phyloP scores from a whole-genome alignment of 2,329 filamentous ascomycete species.

The Phyllosticta citrichinensis region DNA sequence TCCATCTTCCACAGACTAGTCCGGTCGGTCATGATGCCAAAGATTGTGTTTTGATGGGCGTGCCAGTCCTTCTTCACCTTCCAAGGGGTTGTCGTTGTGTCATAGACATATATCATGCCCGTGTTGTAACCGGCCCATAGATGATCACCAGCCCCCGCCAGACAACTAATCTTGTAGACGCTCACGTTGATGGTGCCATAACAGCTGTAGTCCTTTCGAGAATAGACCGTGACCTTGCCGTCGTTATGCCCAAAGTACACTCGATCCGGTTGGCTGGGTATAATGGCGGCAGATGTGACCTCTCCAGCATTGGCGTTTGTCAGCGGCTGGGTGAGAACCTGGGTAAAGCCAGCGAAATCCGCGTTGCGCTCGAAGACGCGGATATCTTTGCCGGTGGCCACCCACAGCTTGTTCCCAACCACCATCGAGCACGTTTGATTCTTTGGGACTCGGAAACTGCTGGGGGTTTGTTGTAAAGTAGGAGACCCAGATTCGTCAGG shows the following conservation, averaged over 20 bases:
- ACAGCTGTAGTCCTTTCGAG: slow-evolving; percentile 63
- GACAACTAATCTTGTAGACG: slow-evolving; percentile 86
- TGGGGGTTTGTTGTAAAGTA: slow-evolving; percentile 62
- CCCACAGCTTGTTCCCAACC: slow-evolving; percentile 76
- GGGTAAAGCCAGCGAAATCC: slow-evolving; percentile 60
- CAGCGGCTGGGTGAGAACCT: slow-evolving; percentile 63
- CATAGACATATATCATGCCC: slow-evolving; percentile 87
- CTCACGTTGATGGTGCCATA: slow-evolving; percentile 76
- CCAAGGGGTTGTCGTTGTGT: slow-evolving; percentile 76
- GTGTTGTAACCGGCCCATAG: slow-evolving; percentile 95
- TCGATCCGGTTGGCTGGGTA: slow-evolving; percentile 64
- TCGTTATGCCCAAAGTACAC: slow-evolving; percentile 89
- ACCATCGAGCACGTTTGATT: slow-evolving; percentile 84
- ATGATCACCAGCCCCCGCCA: slow-evolving; percentile 69
- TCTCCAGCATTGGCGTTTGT: slow-evolving; percentile 67
- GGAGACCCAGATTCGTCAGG: slow-evolving; percentile 67
- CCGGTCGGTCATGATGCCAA: slow-evolving; percentile 65
- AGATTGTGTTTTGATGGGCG: slow-evolving; percentile 74
- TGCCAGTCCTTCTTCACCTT: slow-evolving; percentile 88
- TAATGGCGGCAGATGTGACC: slow-evolving; percentile 70
- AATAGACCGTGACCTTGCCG: slow-evolving; percentile 92
- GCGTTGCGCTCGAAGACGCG: slow-evolving; percentile 68
- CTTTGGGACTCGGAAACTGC: slow-evolving; percentile 66
- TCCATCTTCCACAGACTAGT: slow-evolving; percentile 80
- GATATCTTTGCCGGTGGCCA: slow-evolving; percentile 78